phyloP scores from a whole-genome alignment of 78 protist species.

The Dictyostelium purpureum region DNA sequence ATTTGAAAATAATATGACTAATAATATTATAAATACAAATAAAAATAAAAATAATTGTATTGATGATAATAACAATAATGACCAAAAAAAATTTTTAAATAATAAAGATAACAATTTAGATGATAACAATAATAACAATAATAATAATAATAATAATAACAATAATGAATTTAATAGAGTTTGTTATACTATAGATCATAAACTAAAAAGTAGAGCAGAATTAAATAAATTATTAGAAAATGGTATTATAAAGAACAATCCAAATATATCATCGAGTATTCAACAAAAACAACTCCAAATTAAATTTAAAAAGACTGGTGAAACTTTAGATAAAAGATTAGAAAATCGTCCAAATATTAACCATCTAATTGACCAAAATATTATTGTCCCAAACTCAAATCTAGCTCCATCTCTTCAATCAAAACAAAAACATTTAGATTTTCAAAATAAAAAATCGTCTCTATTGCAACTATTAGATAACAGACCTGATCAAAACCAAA shows the following conservation, averaged over 20 bases:
- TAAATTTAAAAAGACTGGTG: slow-evolving; percentile 9
- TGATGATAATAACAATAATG: neutral
- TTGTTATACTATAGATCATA: neutral
- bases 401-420: slow-evolving; percentile 43
- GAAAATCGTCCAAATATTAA: slow-evolving; percentile 18
- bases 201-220: neutral
- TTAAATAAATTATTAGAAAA: neutral
- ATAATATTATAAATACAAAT: too few relatives aligned
- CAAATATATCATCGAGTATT: neutral
- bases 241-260: slow-evolving; percentile 40
- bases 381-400: neutral
- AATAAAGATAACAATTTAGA: too few relatives aligned
- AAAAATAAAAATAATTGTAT: too few relatives aligned
- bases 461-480: slow-evolving; percentile 29
- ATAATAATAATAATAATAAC: neutral
- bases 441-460: neutral
- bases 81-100: too few relatives aligned
- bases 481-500: neutral
- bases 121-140: neutral
- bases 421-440: slow-evolving; percentile 10
- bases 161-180: neutral
- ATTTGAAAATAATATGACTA: too few relatives aligned
- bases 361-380: slow-evolving; percentile 2
- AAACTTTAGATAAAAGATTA: neutral
- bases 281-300: slow-evolving; percentile 23